Base-by-base conservation (phyloP, 2,329 filamentous ascomycete species). In the Calonectria montana region DNA sequence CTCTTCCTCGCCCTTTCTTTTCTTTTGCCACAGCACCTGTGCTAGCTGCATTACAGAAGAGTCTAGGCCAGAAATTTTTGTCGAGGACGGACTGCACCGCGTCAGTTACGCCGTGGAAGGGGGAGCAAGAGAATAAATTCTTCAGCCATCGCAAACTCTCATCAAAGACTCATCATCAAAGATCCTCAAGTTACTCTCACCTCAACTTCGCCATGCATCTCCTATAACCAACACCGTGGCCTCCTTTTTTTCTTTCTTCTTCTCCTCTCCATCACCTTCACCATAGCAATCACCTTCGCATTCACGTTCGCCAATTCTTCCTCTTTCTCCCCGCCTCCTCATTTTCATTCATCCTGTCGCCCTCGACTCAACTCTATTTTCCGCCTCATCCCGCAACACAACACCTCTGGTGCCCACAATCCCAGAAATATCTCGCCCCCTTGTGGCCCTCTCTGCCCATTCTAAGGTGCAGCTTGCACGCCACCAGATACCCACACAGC, bases 181-280 rank as follows among this genome's bases (percentile, higher is more conserved):
- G 45, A 41, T 29, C 23, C n/a, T n/a, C 63, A 65, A 62, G 23
- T 18, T 62, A 62, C 39, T 43, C 47, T 43, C 35, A 25, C 47
- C 47, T 39, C 31, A 65, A 65, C 25, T 25, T 29, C 63, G 35
- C 35, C 63, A 65, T 65, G 63, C 41, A 41, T 67, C 66, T 76
- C 67, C 74, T 77, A 73, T 79, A 73, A 77, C 70, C 70, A 66
- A 62, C 64, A 53, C 65, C 67, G 63, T 70, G 57, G 63, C 67
- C 43, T 48, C 41, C 35, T 18, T 41, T 50, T 45, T 64, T 59
- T 59, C n/a, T 55, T 57, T 63, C 64, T 55, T 35, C 15, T 57
- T 64, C 27, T 48, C 45, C 62, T 61, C 25, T 31, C 45, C 37
- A 66, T 55, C 55, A 21, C 55, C 69, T 39, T 57, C 37, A 31